Percentiles rank a stretch among this genome's conserved stretches.
phyloP scores from a whole-genome alignment of 345 rosid species.

The Camelina neglecta region DNA sequence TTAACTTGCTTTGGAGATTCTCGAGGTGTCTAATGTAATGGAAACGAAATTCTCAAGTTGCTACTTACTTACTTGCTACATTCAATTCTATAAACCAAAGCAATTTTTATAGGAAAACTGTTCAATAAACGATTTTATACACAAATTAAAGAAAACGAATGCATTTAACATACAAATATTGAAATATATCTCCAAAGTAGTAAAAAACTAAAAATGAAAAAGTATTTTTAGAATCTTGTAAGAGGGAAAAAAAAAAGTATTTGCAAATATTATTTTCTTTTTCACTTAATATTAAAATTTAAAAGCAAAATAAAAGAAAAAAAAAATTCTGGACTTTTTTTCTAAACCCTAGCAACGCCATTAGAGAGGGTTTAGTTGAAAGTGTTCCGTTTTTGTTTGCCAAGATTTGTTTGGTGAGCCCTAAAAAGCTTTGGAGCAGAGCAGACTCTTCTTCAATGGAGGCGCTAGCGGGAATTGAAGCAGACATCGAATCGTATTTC shows the following conservation, averaged over 20 bases:
- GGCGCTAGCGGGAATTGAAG: constrained; percentile 48
- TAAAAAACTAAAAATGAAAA: neutral
- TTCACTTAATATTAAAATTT: neutral
- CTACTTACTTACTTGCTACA: neutral
- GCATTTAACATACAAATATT: neutral
- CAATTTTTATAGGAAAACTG: neutral
- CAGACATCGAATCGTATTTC: constrained; percentile 43
- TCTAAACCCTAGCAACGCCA: constrained; percentile 43
- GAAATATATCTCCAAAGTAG: neutral
- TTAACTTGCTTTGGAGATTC: neutral
- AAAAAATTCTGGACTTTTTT: neutral
- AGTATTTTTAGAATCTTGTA: neutral
- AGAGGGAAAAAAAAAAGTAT: neutral
- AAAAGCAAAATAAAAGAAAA: neutral
- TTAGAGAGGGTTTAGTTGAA: constrained; percentile 13
- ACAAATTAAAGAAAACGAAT: neutral
- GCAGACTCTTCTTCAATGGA: constrained; percentile 46
- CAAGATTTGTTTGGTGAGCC: neutral
- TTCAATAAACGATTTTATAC: neutral
- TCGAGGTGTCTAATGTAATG: constrained; percentile 1
- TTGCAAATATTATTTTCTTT: constrained; percentile 4
- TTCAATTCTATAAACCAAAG: neutral
- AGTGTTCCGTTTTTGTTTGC: neutral
- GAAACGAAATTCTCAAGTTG: constrained; percentile 2
- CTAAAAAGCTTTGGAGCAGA: constrained; percentile 12